Evolutionary conservation across 2,329 filamentous ascomycete species (phyloP).

Genomic region (Neodidymelliopsis sp.): DNA sequence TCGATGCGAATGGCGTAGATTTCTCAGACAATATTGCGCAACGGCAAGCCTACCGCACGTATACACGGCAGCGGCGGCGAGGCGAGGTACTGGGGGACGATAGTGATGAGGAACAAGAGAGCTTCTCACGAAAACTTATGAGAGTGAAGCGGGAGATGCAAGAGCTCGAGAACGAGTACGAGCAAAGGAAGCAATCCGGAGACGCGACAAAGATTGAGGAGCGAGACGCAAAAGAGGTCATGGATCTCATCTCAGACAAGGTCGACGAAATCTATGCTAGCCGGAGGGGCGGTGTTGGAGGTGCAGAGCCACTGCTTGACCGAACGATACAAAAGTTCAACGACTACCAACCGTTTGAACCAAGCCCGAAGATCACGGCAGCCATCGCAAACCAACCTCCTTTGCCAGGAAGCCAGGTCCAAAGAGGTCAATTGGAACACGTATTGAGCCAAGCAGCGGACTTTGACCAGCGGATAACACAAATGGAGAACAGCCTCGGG

Average conservation of each 20-base stretch:
- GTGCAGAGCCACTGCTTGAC: slow-evolving; percentile 47
- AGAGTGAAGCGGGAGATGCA: slow-evolving; percentile 83
- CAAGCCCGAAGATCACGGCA: slow-evolving; percentile 33
- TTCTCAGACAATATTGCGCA: slow-evolving; percentile 91
- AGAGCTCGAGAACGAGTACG: slow-evolving; percentile 65
- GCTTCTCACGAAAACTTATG: slow-evolving; percentile 78
- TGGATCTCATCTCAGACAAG: slow-evolving; percentile 70
- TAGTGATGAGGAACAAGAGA: slow-evolving; percentile 73
- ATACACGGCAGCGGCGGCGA: slow-evolving; percentile 69
- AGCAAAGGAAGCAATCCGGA: slow-evolving; percentile 57
- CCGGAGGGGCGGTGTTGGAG: slow-evolving; percentile 44
- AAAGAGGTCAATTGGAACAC: slow-evolving; percentile 56
- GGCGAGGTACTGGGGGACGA: slow-evolving; percentile 74
- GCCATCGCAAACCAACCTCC: slow-evolving; percentile 43
- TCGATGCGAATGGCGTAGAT: slow-evolving; percentile 81
- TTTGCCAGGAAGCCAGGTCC: slow-evolving; percentile 43
- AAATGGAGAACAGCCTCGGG: slow-evolving; percentile 83
- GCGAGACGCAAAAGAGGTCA: slow-evolving; percentile 63
- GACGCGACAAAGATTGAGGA: slow-evolving; percentile 49
- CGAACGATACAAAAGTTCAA: slow-evolving; percentile 47
- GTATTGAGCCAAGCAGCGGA: slow-evolving; percentile 82
- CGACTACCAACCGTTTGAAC: slow-evolving; percentile 39
- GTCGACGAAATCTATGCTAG: slow-evolving; percentile 69
- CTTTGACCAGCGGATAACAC: slow-evolving; percentile 81
- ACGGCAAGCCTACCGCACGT: slow-evolving; percentile 78